These are phyloP conservation scores for Scedosporium dehoogii DNA, from an alignment of 2,329 filamentous ascomycete species.

Conservation along the genomic window DNA sequence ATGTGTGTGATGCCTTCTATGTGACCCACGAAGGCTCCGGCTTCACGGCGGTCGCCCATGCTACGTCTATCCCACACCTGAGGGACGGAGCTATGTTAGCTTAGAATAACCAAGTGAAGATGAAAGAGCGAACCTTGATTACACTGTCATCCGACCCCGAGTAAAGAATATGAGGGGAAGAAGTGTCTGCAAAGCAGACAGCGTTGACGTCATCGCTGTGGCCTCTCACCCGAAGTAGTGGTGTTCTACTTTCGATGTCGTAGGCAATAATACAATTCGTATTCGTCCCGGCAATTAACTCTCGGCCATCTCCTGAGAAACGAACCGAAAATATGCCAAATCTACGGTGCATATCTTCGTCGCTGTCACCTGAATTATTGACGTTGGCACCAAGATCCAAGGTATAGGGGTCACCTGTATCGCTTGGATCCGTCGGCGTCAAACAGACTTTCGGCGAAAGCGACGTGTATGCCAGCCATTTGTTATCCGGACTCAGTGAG, in stretches of 20 bases:
- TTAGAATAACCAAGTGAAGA: not conserved
- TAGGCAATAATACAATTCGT: conserved; percentile 76
- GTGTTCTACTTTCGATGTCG: conserved; percentile 72
- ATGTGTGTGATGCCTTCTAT: conserved; percentile 59
- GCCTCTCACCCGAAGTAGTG: conserved; percentile 65
- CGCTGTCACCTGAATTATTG: conserved; percentile 16
- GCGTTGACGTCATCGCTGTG: conserved; percentile 91
- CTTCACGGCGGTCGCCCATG: conserved; percentile 71
- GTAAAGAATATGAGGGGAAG: conserved; percentile 87
- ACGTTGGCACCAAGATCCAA: conserved; percentile 57
- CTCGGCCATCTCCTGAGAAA: conserved; percentile 83
- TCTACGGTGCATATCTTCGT: not conserved
- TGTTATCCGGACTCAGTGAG: conserved; percentile 82
- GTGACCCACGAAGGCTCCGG: conserved; percentile 57
- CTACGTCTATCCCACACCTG: conserved; percentile 80
- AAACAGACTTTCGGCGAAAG: conserved; percentile 78
- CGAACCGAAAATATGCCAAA: conserved; percentile 80
- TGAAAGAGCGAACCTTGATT: conserved; percentile 48
- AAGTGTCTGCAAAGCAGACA: conserved; percentile 85
- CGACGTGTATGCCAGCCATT: conserved; percentile 82
- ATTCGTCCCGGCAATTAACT: conserved; percentile 83
- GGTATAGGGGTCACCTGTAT: conserved; percentile 67
- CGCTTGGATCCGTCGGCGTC: conserved; percentile 75
- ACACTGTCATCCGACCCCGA: conserved; percentile 92
- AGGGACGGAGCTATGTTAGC: not conserved